These are phyloP conservation scores for Haplosporangium sp. DNA, from an alignment of 371 early-diverging fungal genomes.

Conservation along the genomic window DNA sequence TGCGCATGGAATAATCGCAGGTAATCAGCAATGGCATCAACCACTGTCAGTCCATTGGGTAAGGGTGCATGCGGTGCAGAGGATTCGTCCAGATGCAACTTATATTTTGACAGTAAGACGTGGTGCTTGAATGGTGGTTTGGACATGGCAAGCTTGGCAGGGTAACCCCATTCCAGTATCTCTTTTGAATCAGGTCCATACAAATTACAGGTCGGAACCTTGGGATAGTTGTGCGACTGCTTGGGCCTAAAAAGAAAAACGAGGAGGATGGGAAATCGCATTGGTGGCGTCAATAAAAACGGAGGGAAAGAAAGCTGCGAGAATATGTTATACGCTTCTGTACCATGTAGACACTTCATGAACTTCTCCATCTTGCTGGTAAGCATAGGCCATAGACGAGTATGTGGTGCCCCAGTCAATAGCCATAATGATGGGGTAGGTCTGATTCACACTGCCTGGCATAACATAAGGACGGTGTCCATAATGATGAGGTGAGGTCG, in stretches of 20 bases:
- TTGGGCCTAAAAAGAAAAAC: conserved; percentile 24
- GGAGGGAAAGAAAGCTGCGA: not conserved
- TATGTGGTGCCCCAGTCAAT: conserved; percentile 51
- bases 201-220: conserved; percentile 46
- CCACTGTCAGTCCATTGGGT: conserved; percentile 58
- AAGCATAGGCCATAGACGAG: conserved; percentile 51
- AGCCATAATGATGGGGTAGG: conserved; percentile 48
- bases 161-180: conserved; percentile 54
- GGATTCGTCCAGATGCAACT: conserved; percentile 63
- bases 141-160: conserved; percentile 62
- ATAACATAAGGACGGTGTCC: conserved; percentile 20
- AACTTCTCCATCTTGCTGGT: conserved; percentile 46
- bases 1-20: conserved; percentile 59
- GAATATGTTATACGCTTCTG: not conserved
- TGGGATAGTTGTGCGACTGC: conserved; percentile 47
- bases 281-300: not conserved
- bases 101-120: conserved; percentile 63
- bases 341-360: conserved; percentile 50
- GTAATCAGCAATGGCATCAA: conserved; percentile 62
- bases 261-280: not conserved
- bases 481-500: not conserved
- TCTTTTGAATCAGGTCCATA: conserved; percentile 39
- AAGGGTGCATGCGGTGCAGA: conserved; percentile 56
- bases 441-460: conserved; percentile 28
- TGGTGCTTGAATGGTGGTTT: conserved; percentile 66